These are phyloP conservation scores for Drosera spatulata DNA, from an alignment of 179 eudicot species.

Conservation along the genomic window DNA sequence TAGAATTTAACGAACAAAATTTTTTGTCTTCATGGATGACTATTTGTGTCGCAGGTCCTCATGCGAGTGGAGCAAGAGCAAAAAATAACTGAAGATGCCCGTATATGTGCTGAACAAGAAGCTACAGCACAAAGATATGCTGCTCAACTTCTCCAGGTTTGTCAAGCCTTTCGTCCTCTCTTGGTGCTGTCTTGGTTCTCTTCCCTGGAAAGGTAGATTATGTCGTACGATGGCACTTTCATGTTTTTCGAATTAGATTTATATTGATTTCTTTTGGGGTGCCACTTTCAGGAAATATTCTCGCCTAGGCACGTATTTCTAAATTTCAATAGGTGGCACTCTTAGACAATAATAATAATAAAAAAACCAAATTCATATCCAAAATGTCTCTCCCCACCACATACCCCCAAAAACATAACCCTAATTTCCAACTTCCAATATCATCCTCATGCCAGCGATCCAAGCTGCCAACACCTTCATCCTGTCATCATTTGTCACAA, in stretches of 20 bases:
- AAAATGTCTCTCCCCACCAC: too few species aligned
- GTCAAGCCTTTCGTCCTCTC: background rate
- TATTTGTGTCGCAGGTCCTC: slow-evolving; percentile 41
- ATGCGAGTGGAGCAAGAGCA: slow-evolving; percentile 99
- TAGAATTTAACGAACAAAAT: background rate
- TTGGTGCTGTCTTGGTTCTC: background rate
- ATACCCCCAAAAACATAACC: too few species aligned
- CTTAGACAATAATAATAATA: too few species aligned
- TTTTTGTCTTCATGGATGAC: background rate
- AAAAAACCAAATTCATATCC: too few species aligned
- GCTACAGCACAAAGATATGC: slow-evolving; percentile 73
- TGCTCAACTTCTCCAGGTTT: slow-evolving; percentile 81
- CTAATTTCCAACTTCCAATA: too few species aligned
- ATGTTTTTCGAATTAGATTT: background rate
- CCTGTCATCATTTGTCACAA: too few species aligned
- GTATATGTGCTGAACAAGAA: slow-evolving; percentile 92
- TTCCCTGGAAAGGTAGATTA: background rate
- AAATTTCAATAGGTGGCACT: too few species aligned
- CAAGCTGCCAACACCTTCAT: too few species aligned
- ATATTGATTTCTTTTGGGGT: too few species aligned
- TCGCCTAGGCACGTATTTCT: too few species aligned
- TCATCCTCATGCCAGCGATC: too few species aligned
- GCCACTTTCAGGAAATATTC: too few species aligned
- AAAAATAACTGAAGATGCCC: slow-evolving; percentile 96
- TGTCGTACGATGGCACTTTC: background rate